Percentiles rank a stretch among this genome's conserved stretches.
Conservation (phyloP, 2,329 filamentous ascomycete genomes). For the Exophiala dermatitidis region DNA sequence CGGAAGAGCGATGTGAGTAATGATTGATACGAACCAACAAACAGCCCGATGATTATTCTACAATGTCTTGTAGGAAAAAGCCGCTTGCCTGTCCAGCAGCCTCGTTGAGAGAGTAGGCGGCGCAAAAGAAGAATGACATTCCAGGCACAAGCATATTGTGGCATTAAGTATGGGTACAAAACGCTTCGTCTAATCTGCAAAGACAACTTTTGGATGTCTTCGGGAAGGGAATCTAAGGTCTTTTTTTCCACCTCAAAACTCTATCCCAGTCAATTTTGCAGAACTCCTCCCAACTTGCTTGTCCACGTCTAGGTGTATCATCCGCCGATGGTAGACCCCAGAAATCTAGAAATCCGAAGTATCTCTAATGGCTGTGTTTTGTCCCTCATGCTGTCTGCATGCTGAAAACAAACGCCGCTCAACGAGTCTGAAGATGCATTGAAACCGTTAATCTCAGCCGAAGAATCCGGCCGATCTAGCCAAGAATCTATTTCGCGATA, state of each 20-base stretch:
- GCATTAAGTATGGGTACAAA: slow-evolving; percentile 21
- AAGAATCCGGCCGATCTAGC: slow-evolving; percentile 1
- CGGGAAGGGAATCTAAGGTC: background rate
- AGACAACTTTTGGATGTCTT: slow-evolving; percentile 1
- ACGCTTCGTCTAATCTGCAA: slow-evolving; percentile 2
- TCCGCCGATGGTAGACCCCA: slow-evolving; percentile 5
- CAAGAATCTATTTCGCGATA: slow-evolving; percentile 11
- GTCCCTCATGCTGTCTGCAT: background rate
- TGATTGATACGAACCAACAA: too few relatives aligned
- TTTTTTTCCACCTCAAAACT: background rate
- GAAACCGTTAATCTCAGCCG: slow-evolving; percentile 4
- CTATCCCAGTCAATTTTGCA: slow-evolving; percentile 7
- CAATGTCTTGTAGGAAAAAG: background rate
- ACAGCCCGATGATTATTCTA: background rate
- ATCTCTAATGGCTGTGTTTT: slow-evolving; percentile 1
- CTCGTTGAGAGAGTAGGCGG: too few relatives aligned
- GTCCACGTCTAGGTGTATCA: slow-evolving; percentile 2
- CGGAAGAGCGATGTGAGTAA: background rate
- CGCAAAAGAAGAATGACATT: background rate
- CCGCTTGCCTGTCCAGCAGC: background rate
- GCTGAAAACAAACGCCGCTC: slow-evolving; percentile 6
- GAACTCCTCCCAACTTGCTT: background rate
- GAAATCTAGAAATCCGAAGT: slow-evolving; percentile 1
- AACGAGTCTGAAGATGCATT: slow-evolving; percentile 2
- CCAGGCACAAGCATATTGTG: background rate